Evolutionary conservation across 495 filamentous ascomycete species (phyloP).

Genomic region (Pyrenopolyporus hunteri): DNA sequence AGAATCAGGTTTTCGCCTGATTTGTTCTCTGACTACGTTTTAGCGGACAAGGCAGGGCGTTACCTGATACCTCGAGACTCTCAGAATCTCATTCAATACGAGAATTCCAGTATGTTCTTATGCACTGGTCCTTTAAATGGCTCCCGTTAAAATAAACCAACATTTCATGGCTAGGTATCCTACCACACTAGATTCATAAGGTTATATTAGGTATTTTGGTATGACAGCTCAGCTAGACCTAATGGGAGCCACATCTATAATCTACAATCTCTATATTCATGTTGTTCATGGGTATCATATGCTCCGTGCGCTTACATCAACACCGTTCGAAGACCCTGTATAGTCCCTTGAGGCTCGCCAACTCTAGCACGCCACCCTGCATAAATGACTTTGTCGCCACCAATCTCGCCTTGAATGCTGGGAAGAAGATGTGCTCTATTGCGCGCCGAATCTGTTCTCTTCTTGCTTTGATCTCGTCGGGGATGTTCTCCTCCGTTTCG

Average conservation of each 20-base stretch:
- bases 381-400: constrained; percentile 83
- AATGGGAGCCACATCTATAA: too few species aligned
- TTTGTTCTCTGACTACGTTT: too few species aligned
- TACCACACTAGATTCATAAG: too few species aligned
- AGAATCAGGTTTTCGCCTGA: too few species aligned
- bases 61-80: too few species aligned
- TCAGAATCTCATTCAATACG: too few species aligned
- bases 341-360: constrained; percentile 91
- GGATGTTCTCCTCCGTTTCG: constrained; percentile 50
- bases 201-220: too few species aligned
- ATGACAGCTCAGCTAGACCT: neutral
- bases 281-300: constrained; percentile 20
- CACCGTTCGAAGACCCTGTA: constrained; percentile 98
- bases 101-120: too few species aligned
- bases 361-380: constrained; percentile 76
- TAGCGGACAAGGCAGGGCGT: too few species aligned
- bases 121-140: too few species aligned
- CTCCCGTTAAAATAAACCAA: too few species aligned
- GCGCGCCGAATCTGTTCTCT: constrained; percentile 63
- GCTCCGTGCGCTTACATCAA: constrained; percentile 48
- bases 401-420: constrained; percentile 80
- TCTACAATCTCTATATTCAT: constrained; percentile 4
- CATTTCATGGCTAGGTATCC: too few species aligned
- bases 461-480: constrained; percentile 61
- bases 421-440: constrained; percentile 77